Evolutionary conservation across 768 basidiomycete genomes (phyloP).

Genomic region (Termitomyces sp.): DNA sequence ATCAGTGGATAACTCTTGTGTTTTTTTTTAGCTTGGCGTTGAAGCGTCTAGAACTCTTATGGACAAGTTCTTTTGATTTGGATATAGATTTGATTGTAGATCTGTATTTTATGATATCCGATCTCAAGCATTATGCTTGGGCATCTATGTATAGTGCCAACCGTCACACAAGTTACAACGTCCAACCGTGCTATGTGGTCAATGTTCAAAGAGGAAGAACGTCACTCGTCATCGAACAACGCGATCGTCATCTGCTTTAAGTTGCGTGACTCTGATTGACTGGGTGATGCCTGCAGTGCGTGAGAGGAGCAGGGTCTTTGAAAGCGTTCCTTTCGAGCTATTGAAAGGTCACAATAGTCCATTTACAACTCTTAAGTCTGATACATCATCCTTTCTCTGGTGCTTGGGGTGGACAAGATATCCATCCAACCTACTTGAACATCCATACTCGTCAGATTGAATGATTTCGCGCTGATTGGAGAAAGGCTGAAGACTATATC

Average conservation of each 20-base stretch:
- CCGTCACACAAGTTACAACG: conserved; percentile 4
- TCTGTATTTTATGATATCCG: neutral
- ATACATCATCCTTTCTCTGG: too few species aligned
- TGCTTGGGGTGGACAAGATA: too few species aligned
- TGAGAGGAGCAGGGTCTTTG: too few species aligned
- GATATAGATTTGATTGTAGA: conserved; percentile 1
- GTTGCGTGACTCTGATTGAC: too few species aligned
- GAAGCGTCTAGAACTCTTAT: conserved; percentile 84
- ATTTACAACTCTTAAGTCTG: too few species aligned
- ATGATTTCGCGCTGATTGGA: conserved; percentile 53
- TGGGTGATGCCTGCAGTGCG: too few species aligned
- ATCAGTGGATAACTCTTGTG: conserved; percentile 10
- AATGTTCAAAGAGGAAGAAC: conserved; percentile 13
- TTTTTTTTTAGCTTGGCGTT: conserved; percentile 71
- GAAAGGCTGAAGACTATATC: conserved; percentile 28
- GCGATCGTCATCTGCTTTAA: conserved; percentile 31
- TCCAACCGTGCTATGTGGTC: neutral
- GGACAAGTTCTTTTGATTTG: conserved; percentile 56
- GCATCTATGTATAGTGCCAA: neutral
- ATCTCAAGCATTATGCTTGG: neutral
- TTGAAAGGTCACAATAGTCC: too few species aligned
- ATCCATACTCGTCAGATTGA: conserved; percentile 53
- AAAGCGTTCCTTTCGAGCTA: too few species aligned
- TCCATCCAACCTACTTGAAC: conserved; percentile 37
- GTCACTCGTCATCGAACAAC: conserved; percentile 15